Base-by-base conservation (phyloP, 257 asterid genomes). In the Haberlea rhodopensis region DNA sequence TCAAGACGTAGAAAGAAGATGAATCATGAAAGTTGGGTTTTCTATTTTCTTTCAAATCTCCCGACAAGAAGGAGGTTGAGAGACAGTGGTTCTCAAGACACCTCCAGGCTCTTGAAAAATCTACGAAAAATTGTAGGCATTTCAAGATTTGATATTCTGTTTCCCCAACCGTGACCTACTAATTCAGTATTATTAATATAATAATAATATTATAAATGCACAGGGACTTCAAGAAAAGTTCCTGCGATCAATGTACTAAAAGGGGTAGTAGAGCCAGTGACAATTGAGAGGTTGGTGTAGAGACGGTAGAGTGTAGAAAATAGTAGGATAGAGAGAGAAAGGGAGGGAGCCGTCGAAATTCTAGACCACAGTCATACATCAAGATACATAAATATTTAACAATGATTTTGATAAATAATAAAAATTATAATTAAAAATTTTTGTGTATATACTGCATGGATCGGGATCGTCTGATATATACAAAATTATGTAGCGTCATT, bases 281-380 rank as follows among this genome's bases (percentile, higher is more conserved):
- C 57, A 1, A 15, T 24, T 31, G 62, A 15, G 55, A 63, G 66
- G 70, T 63, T 71, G 67, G 62, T 51, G 65, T 19, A 60, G 65
- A 68, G 58, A 66, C 49, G 54, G 62, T 28, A 40, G 32, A 28
- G 8, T 28, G 32, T 28, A 28, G 32, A 28, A 28, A 28, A 28
- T 1, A 5, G 32, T 0, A 4, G 31, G 32, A n/a, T n/a, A 63
- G 69, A 68, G 74, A 80, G 73, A 59, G 53, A 71, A 68, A 29
- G 54, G 6, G 71, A 46, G 67, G 8, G 46, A 18, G 92, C 95
- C n/a, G n/a, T 79, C 95, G 85, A 64, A 76, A 83, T 80, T 83
- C n/a, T n/a, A n/a, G n/a, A n/a, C n/a, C n/a, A n/a, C n/a, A n/a
- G n/a, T n/a, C n/a, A n/a, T n/a, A n/a, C n/a, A n/a, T n/a, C n/a